Base-by-base conservation (phyloP, 345 rosid species). In the Acer saccharum region DNA sequence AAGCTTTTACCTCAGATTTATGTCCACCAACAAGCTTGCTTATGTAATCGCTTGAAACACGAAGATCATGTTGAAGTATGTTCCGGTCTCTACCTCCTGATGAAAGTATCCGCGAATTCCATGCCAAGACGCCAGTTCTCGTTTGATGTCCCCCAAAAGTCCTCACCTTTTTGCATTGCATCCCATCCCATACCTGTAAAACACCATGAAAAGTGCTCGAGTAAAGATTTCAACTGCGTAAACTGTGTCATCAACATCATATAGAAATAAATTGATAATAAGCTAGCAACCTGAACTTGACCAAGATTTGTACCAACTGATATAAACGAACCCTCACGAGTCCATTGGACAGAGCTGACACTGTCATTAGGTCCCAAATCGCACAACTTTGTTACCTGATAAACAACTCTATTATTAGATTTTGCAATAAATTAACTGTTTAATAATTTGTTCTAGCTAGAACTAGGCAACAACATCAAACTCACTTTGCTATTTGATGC, bases 111-210 rank as follows among this genome's bases (percentile, higher is more conserved):
- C 97, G 87, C 0, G 99, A 96, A 83, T 90, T 96, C 99, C 99
- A 96, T 6, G 99, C 94, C 90, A 96, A 78, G 76, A 92, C 97
- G 17, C 99, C 95, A 1, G 98, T 84, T 88, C 99, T 92, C 13
- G 99, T 96, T 77, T 94, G 99, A 82, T 94, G 99, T 39, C 99
- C 98, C 2, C 91, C 86, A 97, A 96, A 92, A 20, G 98, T 91
- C 17, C 98, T 81, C 13, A 96, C 87, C 81, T 83, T 88, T 87
- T 94, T 91, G 80, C 98, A 90, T 76, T 88, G 95, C 58, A 92
- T 84, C 76, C 93, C 99, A 79, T 96, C 98, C 98, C 99, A 96
- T 71, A 96, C 89, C 99, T 95, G 70, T 48, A 46, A 6, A 61
- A 60, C 35, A 66, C 2, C 18, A 73, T 44, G 41, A 65, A 58